Conservation (phyloP, 345 rosid genomes). For the Abelmoschus esculentus region DNA sequence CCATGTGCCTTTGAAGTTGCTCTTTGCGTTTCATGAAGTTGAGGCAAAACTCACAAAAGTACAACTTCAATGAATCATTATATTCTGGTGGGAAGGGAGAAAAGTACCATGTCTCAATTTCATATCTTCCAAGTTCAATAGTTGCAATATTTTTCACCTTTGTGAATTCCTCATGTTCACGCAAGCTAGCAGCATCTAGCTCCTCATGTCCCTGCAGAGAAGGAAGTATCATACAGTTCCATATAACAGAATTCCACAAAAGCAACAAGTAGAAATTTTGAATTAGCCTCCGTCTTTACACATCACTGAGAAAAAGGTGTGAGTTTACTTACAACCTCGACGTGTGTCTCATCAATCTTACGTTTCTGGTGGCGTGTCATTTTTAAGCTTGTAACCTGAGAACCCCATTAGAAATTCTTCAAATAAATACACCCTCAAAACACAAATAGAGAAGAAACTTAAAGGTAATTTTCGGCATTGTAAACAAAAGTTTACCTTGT, state of each 20-base stretch:
- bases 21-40: constrained; percentile 99
- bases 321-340: constrained; percentile 44
- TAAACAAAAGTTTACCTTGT: constrained; percentile 49
- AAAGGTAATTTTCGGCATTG: not conserved
- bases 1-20: constrained; percentile 99
- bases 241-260: not conserved
- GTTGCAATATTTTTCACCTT: constrained; percentile 98
- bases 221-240: not conserved
- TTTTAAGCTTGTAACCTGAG: constrained; percentile 85
- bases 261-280: not conserved
- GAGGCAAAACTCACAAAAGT: constrained; percentile 97
- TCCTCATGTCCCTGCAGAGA: constrained; percentile 84
- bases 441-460: not conserved
- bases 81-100: constrained; percentile 98
- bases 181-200: constrained; percentile 98
- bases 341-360: constrained; percentile 96
- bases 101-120: constrained; percentile 99
- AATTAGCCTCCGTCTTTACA: not conserved
- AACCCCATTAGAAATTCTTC: not conserved
- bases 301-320: not conserved
- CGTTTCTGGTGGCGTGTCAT: constrained; percentile 99
- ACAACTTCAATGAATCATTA: constrained; percentile 87
- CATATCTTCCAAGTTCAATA: constrained; percentile 96
- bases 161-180: constrained; percentile 97
- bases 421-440: constrained; percentile 4